Conservation (phyloP, 768 basidiomycete genomes). For the Tylopilus plumbeoviolaceoides region DNA sequence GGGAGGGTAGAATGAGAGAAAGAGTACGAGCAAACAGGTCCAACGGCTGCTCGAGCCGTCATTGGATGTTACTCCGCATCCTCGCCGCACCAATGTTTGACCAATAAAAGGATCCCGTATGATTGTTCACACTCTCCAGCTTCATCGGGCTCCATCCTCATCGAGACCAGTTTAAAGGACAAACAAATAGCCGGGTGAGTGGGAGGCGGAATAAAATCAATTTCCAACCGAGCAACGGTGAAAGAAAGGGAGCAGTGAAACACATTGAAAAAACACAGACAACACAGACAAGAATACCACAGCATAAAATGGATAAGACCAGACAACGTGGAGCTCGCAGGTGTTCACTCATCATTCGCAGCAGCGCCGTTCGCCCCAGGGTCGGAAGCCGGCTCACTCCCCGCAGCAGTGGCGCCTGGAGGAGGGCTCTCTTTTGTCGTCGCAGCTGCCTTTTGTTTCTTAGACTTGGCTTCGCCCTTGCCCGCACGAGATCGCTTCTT, state of each 20-base stretch:
- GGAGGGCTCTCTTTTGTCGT: slow-evolving; percentile 14
- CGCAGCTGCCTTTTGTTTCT: slow-evolving; percentile 28
- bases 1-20: neutral
- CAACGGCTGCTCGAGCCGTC: slow-evolving; percentile 8
- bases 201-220: slow-evolving; percentile 25
- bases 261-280: slow-evolving; percentile 5
- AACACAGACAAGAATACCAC: slow-evolving; percentile 11
- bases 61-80: slow-evolving; percentile 19
- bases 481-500: slow-evolving; percentile 29
- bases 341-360: slow-evolving; percentile 22
- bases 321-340: neutral
- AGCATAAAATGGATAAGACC: slow-evolving; percentile 2
- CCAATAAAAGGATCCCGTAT: slow-evolving; percentile 28
- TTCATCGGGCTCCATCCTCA: neutral
- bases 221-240: slow-evolving; percentile 14
- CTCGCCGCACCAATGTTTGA: slow-evolving; percentile 26
- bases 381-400: slow-evolving; percentile 27
- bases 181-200: slow-evolving; percentile 23
- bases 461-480: slow-evolving; percentile 30
- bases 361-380: slow-evolving; percentile 22
- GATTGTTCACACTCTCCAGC: slow-evolving; percentile 13
- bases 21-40: neutral
- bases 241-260: neutral
- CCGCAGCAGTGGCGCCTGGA: slow-evolving; percentile 24
- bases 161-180: slow-evolving; percentile 28